These are phyloP conservation scores for Populus alba DNA, from an alignment of 345 rosid genomes.

Conservation along the genomic window DNA sequence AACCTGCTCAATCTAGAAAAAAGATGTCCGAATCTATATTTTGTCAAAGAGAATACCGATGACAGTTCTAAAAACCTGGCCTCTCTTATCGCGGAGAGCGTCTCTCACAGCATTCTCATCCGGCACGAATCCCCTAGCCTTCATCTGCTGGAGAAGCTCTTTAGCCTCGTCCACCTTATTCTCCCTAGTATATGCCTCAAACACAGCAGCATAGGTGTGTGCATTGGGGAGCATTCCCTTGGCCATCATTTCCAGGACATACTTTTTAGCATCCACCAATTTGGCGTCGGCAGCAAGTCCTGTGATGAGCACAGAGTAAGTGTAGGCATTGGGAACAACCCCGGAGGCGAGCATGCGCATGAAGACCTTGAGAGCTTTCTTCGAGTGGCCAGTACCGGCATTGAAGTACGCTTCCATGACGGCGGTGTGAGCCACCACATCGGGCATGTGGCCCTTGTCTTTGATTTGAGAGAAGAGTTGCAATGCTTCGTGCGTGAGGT, in stretches of 20 bases:
- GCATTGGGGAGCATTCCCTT: constrained; percentile 61
- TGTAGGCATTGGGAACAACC: constrained; percentile 67
- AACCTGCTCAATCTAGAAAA: no score
- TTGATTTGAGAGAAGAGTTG: constrained; percentile 67
- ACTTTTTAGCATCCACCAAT: constrained; percentile 44
- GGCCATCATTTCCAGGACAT: constrained; percentile 59
- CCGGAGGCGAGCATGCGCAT: constrained; percentile 67
- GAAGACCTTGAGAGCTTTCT: constrained; percentile 58
- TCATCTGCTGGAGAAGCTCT: constrained; percentile 46
- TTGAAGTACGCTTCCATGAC: constrained; percentile 68
- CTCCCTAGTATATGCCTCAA: constrained; percentile 50
- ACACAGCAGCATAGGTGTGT: constrained; percentile 44
- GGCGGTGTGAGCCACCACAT: constrained; percentile 68
- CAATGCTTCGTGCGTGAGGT: constrained; percentile 67
- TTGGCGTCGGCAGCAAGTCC: constrained; percentile 51
- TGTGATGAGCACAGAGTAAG: constrained; percentile 58
- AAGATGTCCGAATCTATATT: constrained; percentile 5
- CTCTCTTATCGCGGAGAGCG: constrained; percentile 41
- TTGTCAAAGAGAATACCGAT: constrained; percentile 50
- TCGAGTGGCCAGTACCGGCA: constrained; percentile 51
- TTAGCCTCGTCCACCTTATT: constrained; percentile 48
- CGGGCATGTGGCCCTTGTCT: constrained; percentile 65
- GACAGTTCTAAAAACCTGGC: constrained; percentile 38
- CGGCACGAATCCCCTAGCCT: constrained; percentile 44
- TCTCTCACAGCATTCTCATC: constrained; percentile 55